A percentile compares a stretch with the other conserved stretches of the same genome.
Evolutionary conservation across 768 basidiomycete genomes (phyloP).

Genomic region (Pulveroboletus sp.): DNA sequence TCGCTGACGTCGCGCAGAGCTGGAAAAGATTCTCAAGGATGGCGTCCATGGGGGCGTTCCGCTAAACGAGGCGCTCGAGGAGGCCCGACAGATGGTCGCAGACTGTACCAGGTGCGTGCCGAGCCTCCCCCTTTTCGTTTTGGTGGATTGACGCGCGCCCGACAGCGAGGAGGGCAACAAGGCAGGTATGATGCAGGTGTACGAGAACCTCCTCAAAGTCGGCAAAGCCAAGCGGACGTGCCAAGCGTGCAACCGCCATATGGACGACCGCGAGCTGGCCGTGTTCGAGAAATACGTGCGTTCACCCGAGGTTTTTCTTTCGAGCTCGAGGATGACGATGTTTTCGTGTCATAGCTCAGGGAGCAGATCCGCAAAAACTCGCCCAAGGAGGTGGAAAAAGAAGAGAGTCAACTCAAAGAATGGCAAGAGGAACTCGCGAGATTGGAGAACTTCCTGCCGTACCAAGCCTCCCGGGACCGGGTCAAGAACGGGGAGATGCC

Average conservation of each 20-base stretch:
- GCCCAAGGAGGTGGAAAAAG: slow-evolving; percentile 39
- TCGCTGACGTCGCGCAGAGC: slow-evolving; percentile 7
- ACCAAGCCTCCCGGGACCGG: slow-evolving; percentile 50
- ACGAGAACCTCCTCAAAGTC: slow-evolving; percentile 47
- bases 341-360: slow-evolving; percentile 45
- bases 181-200: slow-evolving; percentile 44
- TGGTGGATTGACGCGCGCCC: background rate
- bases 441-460: slow-evolving; percentile 57
- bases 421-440: slow-evolving; percentile 61
- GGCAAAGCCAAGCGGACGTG: slow-evolving; percentile 70
- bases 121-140: background rate
- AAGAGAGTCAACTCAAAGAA: slow-evolving; percentile 36
- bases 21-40: slow-evolving; percentile 45
- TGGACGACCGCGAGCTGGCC: slow-evolving; percentile 50
- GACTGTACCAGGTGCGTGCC: slow-evolving; percentile 17
- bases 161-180: slow-evolving; percentile 20
- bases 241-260: slow-evolving; percentile 66
- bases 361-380: slow-evolving; percentile 56
- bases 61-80: slow-evolving; percentile 48
- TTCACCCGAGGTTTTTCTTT: background rate
- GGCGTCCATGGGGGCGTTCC: slow-evolving; percentile 37
- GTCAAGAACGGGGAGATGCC: slow-evolving; percentile 65
- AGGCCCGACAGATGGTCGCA: slow-evolving; percentile 22
- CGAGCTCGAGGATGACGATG: background rate
- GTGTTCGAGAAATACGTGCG: slow-evolving; percentile 72